phyloP scores from a whole-genome alignment of 257 asterid species.

The Solanum piurae region DNA sequence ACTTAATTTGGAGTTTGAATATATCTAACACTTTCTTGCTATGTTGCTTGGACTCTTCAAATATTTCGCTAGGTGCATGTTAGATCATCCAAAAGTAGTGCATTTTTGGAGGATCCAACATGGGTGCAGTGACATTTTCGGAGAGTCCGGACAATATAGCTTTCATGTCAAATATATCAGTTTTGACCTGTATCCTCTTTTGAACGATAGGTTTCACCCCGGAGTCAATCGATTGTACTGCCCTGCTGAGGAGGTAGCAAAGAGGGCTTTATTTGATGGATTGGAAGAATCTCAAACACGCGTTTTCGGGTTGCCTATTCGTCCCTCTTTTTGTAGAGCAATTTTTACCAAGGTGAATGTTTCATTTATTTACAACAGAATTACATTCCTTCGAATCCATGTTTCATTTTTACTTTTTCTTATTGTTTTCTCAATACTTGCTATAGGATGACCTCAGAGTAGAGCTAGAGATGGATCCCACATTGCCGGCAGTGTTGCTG shows the following conservation, averaged over 20 bases:
- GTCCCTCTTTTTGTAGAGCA: slow-evolving; percentile 86
- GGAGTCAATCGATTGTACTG: slow-evolving; percentile 75
- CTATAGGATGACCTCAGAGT: slow-evolving; percentile 55
- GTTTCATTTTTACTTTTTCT: not conserved
- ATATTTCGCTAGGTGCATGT: accelerated
- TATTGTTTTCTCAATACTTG: not conserved
- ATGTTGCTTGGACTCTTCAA: not conserved
- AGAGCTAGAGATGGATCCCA: slow-evolving; percentile 76
- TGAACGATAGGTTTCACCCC: slow-evolving; percentile 64
- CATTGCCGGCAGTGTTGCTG: slow-evolving; percentile 78
- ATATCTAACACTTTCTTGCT: not conserved
- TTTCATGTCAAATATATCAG: not conserved
- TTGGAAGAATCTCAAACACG: slow-evolving; percentile 66
- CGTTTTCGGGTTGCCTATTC: slow-evolving; percentile 79
- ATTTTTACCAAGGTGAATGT: slow-evolving; percentile 51
- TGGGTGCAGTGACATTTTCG: not conserved
- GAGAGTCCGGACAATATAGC: not conserved
- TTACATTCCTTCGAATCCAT: not conserved
- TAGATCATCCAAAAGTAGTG: not conserved
- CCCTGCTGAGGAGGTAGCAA: slow-evolving; percentile 80
- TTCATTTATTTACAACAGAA: not conserved
- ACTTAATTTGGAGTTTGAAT: not conserved
- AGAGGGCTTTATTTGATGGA: slow-evolving; percentile 79
- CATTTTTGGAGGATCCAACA: not conserved
- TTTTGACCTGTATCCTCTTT: not conserved